phyloP scores from a whole-genome alignment of 2,329 filamentous ascomycete genomes.

The Nothophaeocryptopus gaeumannii region DNA sequence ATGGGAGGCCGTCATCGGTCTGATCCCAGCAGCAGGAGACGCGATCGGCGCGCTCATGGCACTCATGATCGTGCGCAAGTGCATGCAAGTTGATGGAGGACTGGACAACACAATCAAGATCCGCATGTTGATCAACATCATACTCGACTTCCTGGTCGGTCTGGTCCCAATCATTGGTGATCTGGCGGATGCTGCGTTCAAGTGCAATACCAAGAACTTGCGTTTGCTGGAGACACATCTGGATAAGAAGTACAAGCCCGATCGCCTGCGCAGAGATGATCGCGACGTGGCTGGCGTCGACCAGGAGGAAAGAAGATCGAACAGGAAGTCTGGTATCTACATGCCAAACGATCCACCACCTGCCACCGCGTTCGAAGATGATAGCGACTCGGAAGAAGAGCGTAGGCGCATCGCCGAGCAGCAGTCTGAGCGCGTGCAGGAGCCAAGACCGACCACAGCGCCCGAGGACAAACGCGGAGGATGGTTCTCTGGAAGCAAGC shows the following conservation, averaged over 20 bases:
- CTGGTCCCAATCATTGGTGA: constrained; percentile 76
- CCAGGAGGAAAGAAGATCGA: constrained; percentile 34
- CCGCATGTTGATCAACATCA: constrained; percentile 78
- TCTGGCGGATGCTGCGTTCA: constrained; percentile 67
- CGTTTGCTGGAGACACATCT: constrained; percentile 66
- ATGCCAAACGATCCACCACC: constrained; percentile 38
- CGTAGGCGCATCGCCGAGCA: background rate
- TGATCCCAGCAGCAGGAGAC: constrained; percentile 80
- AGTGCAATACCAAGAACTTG: constrained; percentile 74
- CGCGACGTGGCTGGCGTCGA: constrained; percentile 28
- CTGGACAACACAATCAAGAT: constrained; percentile 60
- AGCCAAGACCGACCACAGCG: constrained; percentile 16
- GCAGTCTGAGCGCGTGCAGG: constrained; percentile 11
- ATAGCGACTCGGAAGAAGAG: constrained; percentile 16
- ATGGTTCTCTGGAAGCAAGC: constrained; percentile 19
- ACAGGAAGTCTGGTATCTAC: constrained; percentile 33
- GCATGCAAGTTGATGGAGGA: constrained; percentile 71
- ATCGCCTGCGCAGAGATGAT: constrained; percentile 27
- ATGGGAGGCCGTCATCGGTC: constrained; percentile 80
- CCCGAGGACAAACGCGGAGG: constrained; percentile 19
- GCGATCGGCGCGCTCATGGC: constrained; percentile 70
- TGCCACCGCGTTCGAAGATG: constrained; percentile 46
- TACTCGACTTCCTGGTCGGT: constrained; percentile 70
- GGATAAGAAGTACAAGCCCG: constrained; percentile 62
- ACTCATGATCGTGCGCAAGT: constrained; percentile 69